These are phyloP conservation scores for Botrytis paeoniae DNA, from an alignment of 2,329 filamentous ascomycete genomes.

Conservation along the genomic window DNA sequence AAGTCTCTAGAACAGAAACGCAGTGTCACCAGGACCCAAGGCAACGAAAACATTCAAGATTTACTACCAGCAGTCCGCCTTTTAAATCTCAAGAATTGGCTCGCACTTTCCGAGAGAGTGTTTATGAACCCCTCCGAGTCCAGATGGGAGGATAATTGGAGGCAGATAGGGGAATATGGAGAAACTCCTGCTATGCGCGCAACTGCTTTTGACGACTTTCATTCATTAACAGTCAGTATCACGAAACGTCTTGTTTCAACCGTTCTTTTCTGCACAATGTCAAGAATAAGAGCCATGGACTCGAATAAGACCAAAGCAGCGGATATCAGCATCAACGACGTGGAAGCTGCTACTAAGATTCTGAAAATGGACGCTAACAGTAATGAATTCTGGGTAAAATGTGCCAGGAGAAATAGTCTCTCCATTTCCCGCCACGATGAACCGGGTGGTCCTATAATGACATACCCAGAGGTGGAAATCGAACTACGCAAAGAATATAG, in stretches of 20 bases:
- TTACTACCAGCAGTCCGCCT: slow-evolving; percentile 52
- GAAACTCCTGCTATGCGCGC: slow-evolving; percentile 67
- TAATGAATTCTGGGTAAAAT: slow-evolving; percentile 49
- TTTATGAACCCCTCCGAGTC: slow-evolving; percentile 70
- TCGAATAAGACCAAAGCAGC: slow-evolving; percentile 35
- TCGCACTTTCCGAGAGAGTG: slow-evolving; percentile 60
- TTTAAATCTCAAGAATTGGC: slow-evolving; percentile 58
- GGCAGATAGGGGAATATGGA: slow-evolving; percentile 48
- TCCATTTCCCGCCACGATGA: slow-evolving; percentile 44
- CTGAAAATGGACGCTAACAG: slow-evolving; percentile 49
- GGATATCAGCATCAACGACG: slow-evolving; percentile 39
- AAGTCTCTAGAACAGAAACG: slow-evolving; percentile 28
- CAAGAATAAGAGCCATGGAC: slow-evolving; percentile 55
- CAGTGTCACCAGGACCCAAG: slow-evolving; percentile 15
- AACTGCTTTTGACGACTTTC: slow-evolving; percentile 74
- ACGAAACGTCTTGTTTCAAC: slow-evolving; percentile 70
- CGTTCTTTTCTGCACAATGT: slow-evolving; percentile 66
- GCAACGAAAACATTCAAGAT: slow-evolving; percentile 33
- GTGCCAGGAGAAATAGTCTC: slow-evolving; percentile 51
- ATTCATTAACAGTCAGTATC: slow-evolving; percentile 63
- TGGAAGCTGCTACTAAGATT: slow-evolving; percentile 52
- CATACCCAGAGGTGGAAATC: slow-evolving; percentile 40
- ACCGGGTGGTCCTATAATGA: slow-evolving; percentile 28
- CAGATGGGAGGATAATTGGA: slow-evolving; percentile 65
- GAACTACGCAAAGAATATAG: slow-evolving; percentile 26